Evolutionary conservation across 441 rosid genomes (phyloP).

Genomic region (Populus hybrid): DNA sequence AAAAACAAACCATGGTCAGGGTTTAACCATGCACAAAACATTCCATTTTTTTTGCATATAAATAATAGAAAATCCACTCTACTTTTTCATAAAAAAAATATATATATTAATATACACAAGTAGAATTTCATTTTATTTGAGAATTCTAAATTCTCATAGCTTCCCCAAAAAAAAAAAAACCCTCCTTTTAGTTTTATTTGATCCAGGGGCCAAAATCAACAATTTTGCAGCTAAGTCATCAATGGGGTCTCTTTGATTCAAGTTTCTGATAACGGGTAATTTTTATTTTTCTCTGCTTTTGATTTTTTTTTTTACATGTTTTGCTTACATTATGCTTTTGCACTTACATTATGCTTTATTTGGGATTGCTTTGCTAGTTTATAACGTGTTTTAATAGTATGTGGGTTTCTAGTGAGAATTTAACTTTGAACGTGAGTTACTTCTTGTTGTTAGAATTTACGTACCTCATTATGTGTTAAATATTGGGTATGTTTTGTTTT

Average conservation of each 20-base stretch:
- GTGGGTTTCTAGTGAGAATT: slow-evolving; percentile 11
- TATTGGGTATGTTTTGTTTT: slow-evolving; percentile 11
- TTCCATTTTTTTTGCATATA: slow-evolving; percentile 10
- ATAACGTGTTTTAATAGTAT: slow-evolving; percentile 10
- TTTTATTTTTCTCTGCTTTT: slow-evolving; percentile 1
- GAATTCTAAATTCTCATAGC: slow-evolving; percentile 8
- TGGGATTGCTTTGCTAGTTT: slow-evolving; percentile 11
- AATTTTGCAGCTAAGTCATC: slow-evolving; percentile 25
- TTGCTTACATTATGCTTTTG: background rate
- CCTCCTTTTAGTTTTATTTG: background rate
- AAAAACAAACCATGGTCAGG: slow-evolving; percentile 31
- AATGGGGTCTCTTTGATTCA: slow-evolving; percentile 26
- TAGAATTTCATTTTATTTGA: slow-evolving; percentile 1
- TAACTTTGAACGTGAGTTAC: slow-evolving; percentile 7
- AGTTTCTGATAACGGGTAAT: slow-evolving; percentile 29
- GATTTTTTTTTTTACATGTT: background rate
- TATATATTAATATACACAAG: background rate
- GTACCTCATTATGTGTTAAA: slow-evolving; percentile 6
- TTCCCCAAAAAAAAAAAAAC: background rate
- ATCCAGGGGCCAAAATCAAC: slow-evolving; percentile 15
- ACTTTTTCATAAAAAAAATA: background rate
- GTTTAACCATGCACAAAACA: slow-evolving; percentile 21
- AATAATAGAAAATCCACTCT: slow-evolving; percentile 7
- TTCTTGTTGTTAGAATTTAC: slow-evolving; percentile 4
- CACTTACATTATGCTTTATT: slow-evolving; percentile 10